A percentile compares a stretch with the other conserved stretches of the same genome.
These are phyloP conservation scores for Cytidiella melzeri DNA, from an alignment of 768 basidiomycete genomes.

Conservation along the genomic window DNA sequence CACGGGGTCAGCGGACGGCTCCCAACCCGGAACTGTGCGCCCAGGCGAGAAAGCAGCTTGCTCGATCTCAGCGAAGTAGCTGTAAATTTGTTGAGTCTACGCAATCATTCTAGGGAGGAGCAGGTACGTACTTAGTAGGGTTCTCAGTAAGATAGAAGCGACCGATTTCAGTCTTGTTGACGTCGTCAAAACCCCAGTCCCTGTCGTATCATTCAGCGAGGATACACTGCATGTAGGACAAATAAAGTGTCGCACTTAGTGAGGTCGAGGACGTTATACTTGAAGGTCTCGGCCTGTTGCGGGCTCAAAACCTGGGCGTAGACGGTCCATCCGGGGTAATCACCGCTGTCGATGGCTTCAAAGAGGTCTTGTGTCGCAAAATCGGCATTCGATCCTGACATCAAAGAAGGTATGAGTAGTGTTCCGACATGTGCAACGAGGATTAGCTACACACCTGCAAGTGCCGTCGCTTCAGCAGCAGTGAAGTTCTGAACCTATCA, in stretches of 20 bases:
- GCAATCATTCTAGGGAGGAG: background rate
- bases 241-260: conserved; percentile 33
- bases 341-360: conserved; percentile 46
- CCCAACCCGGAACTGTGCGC: conserved; percentile 41
- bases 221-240: background rate
- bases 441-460: conserved; percentile 30
- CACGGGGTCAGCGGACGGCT: conserved; percentile 50
- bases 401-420: background rate
- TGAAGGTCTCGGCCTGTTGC: conserved; percentile 44
- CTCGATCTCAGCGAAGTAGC: conserved; percentile 33
- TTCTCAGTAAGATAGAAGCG: conserved; percentile 34
- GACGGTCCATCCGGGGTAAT: conserved; percentile 52
- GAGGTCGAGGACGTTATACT: conserved; percentile 43
- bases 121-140: conserved; percentile 21
- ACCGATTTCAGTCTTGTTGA: conserved; percentile 31
- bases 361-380: conserved; percentile 51
- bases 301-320: conserved; percentile 51
- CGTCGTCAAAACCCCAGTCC: conserved; percentile 33
- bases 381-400: conserved; percentile 33
- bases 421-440: too few relatives aligned
- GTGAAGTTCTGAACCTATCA: conserved; percentile 35
- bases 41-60: conserved; percentile 45
- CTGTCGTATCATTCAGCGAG: background rate
- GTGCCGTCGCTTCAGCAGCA: conserved; percentile 26
- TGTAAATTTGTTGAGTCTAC: conserved; percentile 9